Evolutionary conservation across 176 grass and related monocot species (phyloP).

Genomic region (Oryza glaberrima): DNA sequence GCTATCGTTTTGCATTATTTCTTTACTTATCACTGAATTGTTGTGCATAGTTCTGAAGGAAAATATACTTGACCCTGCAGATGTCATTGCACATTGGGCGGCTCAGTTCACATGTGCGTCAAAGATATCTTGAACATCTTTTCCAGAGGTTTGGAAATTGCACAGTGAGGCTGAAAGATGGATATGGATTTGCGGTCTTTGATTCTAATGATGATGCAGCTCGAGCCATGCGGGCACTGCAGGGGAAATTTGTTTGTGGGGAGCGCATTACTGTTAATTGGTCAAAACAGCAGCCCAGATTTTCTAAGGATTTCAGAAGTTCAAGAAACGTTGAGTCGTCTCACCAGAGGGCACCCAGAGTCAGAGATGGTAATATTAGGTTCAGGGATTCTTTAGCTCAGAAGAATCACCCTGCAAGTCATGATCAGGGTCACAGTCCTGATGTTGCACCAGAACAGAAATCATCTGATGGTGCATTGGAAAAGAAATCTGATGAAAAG

Average conservation of each 20-base stretch:
- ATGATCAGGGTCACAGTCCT: slow-evolving; percentile 13
- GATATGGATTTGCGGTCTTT: slow-evolving; percentile 68
- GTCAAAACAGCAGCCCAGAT: slow-evolving; percentile 57
- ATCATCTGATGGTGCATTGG: slow-evolving; percentile 10
- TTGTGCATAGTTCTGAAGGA: slow-evolving; percentile 8
- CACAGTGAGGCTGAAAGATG: slow-evolving; percentile 50
- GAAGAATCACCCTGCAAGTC: slow-evolving; percentile 24
- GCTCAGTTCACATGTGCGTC: slow-evolving; percentile 45
- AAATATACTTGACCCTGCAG: slow-evolving; percentile 39
- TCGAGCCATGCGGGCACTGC: slow-evolving; percentile 47
- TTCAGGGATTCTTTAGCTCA: slow-evolving; percentile 23
- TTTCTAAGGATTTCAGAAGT: slow-evolving; percentile 33
- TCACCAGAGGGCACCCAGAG: slow-evolving; percentile 30
- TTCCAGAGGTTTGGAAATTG: slow-evolving; percentile 59
- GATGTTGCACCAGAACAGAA: slow-evolving; percentile 37
- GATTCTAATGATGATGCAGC: slow-evolving; percentile 50
- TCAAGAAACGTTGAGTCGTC: slow-evolving; percentile 33
- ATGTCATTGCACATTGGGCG: slow-evolving; percentile 70
- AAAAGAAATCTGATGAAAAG: not conserved
- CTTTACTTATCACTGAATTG: not conserved
- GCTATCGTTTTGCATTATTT: slow-evolving; percentile 18
- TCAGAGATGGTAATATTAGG: slow-evolving; percentile 41
- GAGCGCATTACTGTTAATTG: slow-evolving; percentile 58
- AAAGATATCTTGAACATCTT: slow-evolving; percentile 47
- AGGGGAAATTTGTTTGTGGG: slow-evolving; percentile 50